Base-by-base conservation (phyloP, 2,329 filamentous ascomycete genomes). In the Chaetomiaceae sp. region DNA sequence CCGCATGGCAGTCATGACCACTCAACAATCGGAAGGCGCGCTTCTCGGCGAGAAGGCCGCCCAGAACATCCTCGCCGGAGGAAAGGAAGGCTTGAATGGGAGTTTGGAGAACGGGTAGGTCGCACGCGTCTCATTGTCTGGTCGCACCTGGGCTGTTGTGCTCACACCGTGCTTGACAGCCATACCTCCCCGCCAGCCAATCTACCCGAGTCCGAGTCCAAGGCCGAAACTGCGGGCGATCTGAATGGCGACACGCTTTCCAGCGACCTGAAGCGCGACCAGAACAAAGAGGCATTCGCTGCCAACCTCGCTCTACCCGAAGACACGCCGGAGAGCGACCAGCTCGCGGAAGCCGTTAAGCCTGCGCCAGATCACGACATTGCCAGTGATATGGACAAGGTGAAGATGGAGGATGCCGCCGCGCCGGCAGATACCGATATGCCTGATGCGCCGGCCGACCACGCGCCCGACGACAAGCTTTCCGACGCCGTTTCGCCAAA, bases 51-150 rank as follows among this genome's bases (percentile, higher is more conserved):
- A 73, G 58, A 81, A 79, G 60, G 68, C 72, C 10, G 43, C 57
- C 58, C 69, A 68, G 56, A 76, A 76, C 71, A 69, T 77, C 47
- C 6, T 39, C 22, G 70, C 78, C 58, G 62, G 67, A 50, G 69
- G 74, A 36, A 67, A 62, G 34, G 56, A 57, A 34, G 54, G 52
- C 48, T 46, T 50, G 32, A 60, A 58, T 33, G 53, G 56, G 22
- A 56, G 43, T 38, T 57, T 63, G 22, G 58, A 60, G 58, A 79
- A 81, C 61, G 77, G 77, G 79, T 83, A 69, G 75, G 78, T 76
- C 60, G 61, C 44, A 46, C 45, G 30, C 33, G 27, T 39, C 14
- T 48, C 36, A 35, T 34, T 38, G 46, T 49, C 37, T 29, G 17
- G 33, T 18, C 27, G 15, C 18, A 26, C 26, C n/a, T 45, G 22